Evolutionary conservation across 805 yeast genomes (phyloP).

Genomic region (Barnettozyma pratensis): DNA sequence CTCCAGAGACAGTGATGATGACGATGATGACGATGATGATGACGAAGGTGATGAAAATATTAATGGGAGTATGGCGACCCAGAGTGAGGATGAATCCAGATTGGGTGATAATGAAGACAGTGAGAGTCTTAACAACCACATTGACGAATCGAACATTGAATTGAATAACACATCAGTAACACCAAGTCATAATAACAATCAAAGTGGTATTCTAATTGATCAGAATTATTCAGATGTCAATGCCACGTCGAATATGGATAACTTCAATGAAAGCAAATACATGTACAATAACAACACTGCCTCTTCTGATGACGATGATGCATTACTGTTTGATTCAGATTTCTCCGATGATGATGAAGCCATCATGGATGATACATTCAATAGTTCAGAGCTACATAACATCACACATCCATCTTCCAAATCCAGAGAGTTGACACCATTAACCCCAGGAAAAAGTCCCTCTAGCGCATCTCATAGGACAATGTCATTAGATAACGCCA

Average conservation of each 20-base stretch:
- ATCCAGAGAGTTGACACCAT: conserved; percentile 4
- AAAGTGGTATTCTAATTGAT: conserved; percentile 21
- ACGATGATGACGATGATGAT: conserved; percentile 8
- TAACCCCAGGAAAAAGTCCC: background rate
- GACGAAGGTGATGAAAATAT: conserved; percentile 11
- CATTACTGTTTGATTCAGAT: conserved; percentile 26
- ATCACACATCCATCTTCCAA: conserved; percentile 11
- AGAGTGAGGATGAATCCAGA: background rate
- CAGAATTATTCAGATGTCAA: conserved; percentile 23
- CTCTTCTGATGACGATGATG: conserved; percentile 28
- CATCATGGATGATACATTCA: conserved; percentile 36
- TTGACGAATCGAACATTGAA: background rate
- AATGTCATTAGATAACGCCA: conserved; percentile 18
- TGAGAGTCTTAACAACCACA: conserved; percentile 6
- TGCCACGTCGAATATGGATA: conserved; percentile 11
- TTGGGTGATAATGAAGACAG: conserved; percentile 1
- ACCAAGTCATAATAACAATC: background rate
- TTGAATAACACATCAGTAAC: background rate
- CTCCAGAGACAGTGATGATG: background rate
- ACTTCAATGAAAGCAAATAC: conserved; percentile 13
- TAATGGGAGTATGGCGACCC: conserved; percentile 2
- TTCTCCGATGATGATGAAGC: conserved; percentile 35
- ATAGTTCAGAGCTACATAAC: conserved; percentile 28
- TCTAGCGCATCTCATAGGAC: conserved; percentile 10
- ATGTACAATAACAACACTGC: conserved; percentile 16